Evolutionary conservation across 2,329 filamentous ascomycete species (phyloP), one percentile per base, ranked within the genome.

Genomic region (Colletotrichum eleusines): DNA sequence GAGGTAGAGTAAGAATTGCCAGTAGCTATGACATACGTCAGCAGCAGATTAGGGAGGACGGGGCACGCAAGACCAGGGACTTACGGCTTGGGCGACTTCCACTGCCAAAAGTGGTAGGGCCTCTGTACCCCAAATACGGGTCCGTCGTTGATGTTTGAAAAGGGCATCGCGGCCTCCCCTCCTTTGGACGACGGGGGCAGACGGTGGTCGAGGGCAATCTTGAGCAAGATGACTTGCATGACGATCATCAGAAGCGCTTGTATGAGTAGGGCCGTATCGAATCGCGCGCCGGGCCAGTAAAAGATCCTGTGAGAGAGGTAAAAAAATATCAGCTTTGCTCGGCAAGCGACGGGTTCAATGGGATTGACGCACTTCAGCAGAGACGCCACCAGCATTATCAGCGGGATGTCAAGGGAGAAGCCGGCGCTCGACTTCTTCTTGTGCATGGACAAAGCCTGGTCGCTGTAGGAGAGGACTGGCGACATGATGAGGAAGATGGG

Each of bases 71-170:
- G 26, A 53, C 18, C 44, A 14, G 12, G 14, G 28, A 84, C 87
- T 71, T 78, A 91, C 83, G 92, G 92, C 75, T 90, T 90, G 7
- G 90, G 86, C 26, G 88, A 89, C 67, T 89, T 87, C 93, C 93
- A 95, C 80, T 93, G 92, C 93, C 93, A 95, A 79, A 95, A 95
- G 76, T 90, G 88, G 78, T 90, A 95, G 0, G 93, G 93, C 31
- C 93, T 84, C 72, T 84, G 84, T 54, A 80, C 81, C 68, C 79
- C 80, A 68, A 78, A 74, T 12, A 78, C 81, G 72, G 69, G 69
- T 14, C 69, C 69, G 42, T 85, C 82, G 48, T 84, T 78, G 9
- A 83, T 77, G 28, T 86, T 87, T 2, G 87, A 84, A 78, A 95
- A 94, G 16, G 93, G 92, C 28, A 84, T 73, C 3, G 86, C 84